Conservation (phyloP, 2,329 filamentous ascomycete genomes). For the Nemania sp. region DNA sequence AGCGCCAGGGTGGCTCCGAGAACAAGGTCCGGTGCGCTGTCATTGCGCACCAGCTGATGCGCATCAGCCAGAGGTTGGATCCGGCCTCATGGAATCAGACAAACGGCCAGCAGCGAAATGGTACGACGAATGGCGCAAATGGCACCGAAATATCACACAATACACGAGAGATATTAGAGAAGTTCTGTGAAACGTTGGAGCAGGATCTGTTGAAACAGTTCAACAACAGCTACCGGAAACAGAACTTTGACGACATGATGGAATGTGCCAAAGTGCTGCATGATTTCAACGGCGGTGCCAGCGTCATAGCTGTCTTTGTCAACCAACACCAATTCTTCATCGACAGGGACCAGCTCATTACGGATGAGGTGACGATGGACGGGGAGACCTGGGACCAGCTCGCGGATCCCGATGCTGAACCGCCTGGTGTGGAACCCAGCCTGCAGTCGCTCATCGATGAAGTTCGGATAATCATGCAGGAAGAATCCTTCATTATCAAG, state of each 20-base stretch:
- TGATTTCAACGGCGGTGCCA: slow-evolving; percentile 94
- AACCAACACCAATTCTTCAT: slow-evolving; percentile 99
- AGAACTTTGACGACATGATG: slow-evolving; percentile 97
- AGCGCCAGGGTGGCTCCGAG: slow-evolving; percentile 81
- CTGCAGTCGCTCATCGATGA: slow-evolving; percentile 92
- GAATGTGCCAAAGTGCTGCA: slow-evolving; percentile 92
- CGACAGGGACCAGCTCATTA: slow-evolving; percentile 87
- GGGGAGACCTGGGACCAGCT: slow-evolving; percentile 84
- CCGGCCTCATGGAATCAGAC: slow-evolving; percentile 69
- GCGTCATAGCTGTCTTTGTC: slow-evolving; percentile 93
- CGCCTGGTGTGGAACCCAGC: slow-evolving; percentile 87
- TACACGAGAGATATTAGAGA: slow-evolving; percentile 89
- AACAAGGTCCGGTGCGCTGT: slow-evolving; percentile 93
- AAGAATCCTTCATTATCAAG: slow-evolving; percentile 96
- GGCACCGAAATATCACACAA: slow-evolving; percentile 56
- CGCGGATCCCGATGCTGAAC: slow-evolving; percentile 90
- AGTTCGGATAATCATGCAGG: slow-evolving; percentile 92
- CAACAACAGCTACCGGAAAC: slow-evolving; percentile 91
- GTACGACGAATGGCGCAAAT: slow-evolving; percentile 53
- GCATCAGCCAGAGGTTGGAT: slow-evolving; percentile 91
- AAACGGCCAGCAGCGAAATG: slow-evolving; percentile 57
- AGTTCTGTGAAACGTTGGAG: slow-evolving; percentile 93
- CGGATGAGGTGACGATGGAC: slow-evolving; percentile 79
- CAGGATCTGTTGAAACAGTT: slow-evolving; percentile 96
- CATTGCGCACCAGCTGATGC: slow-evolving; percentile 89